These are phyloP conservation scores for Cnidoscolus chayamansa DNA, from an alignment of 441 rosid genomes.

Conservation along the genomic window DNA sequence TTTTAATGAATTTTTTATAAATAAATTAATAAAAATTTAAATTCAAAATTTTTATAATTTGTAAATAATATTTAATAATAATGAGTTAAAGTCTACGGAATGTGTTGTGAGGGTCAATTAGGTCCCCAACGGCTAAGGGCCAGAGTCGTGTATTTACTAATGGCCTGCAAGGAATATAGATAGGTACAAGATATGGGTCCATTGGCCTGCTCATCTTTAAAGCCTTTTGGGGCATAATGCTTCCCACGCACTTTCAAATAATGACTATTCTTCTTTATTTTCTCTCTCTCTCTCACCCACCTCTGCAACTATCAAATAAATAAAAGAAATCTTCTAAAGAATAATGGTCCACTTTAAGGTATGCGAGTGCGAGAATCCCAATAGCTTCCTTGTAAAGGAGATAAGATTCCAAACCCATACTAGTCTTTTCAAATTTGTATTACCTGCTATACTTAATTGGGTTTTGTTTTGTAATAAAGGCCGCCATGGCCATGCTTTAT, in stretches of 20 bases:
- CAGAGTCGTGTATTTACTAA: background rate
- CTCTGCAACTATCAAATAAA: conserved; percentile 20
- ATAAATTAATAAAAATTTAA: too few relatives aligned
- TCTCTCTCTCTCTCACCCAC: conserved; percentile 21
- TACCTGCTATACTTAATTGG: background rate
- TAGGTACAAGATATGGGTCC: conserved; percentile 25
- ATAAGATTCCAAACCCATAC: too few relatives aligned
- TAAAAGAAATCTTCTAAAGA: conserved; percentile 26
- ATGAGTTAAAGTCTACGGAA: too few relatives aligned
- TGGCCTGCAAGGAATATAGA: background rate
- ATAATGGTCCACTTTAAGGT: conserved; percentile 38
- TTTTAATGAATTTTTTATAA: too few relatives aligned
- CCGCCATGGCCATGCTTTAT: conserved; percentile 35
- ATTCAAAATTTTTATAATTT: too few relatives aligned
- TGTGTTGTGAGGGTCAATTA: too few relatives aligned
- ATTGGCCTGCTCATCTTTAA: conserved; percentile 21
- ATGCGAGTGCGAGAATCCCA: conserved; percentile 19
- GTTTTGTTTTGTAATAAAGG: conserved; percentile 13
- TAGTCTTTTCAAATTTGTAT: background rate
- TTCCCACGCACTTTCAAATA: conserved; percentile 46
- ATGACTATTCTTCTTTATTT: conserved; percentile 13
- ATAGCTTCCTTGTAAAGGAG: too few relatives aligned
- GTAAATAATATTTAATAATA: too few relatives aligned
- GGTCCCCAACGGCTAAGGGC: background rate
- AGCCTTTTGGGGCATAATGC: conserved; percentile 39